Conservation (phyloP, 345 rosid species). For the Raphanus sativus region DNA sequence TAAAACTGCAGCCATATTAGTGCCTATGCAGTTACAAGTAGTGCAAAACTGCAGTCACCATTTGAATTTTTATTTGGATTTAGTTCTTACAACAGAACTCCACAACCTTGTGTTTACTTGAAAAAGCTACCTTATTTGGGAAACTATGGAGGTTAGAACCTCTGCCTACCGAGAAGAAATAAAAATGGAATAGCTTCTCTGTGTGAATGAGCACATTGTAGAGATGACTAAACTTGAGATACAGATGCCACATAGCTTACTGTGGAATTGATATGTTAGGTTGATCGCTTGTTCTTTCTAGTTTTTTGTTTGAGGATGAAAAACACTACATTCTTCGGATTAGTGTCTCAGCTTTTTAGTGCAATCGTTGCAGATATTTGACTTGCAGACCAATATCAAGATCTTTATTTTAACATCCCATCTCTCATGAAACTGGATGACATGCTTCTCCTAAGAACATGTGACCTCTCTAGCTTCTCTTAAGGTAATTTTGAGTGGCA, state of each 20-base stretch:
- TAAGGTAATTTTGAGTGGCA: background rate
- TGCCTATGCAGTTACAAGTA: too few species aligned
- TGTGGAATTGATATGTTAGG: background rate
- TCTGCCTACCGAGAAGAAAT: too few species aligned
- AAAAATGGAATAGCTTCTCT: too few species aligned
- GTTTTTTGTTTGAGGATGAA: background rate
- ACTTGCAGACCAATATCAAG: slow-evolving; percentile 81
- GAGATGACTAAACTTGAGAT: too few species aligned
- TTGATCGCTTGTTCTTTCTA: background rate
- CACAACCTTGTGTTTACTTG: slow-evolving; percentile 2
- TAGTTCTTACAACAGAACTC: background rate
- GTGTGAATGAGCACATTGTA: too few species aligned
- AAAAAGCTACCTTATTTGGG: slow-evolving; percentile 34
- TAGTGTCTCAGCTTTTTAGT: background rate
- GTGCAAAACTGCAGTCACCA: too few species aligned
- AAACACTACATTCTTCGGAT: background rate
- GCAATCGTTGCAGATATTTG: slow-evolving; percentile 62
- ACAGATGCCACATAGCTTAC: too few species aligned
- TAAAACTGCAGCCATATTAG: too few species aligned
- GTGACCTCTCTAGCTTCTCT: slow-evolving; percentile 1
- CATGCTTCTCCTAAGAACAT: slow-evolving; percentile 68
- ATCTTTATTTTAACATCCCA: slow-evolving; percentile 85
- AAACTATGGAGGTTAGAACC: too few species aligned
- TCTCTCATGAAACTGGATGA: background rate
- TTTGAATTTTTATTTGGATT: background rate